phyloP scores from a whole-genome alignment of 108 stramenopile genomes.

The Seminavis robusta region DNA sequence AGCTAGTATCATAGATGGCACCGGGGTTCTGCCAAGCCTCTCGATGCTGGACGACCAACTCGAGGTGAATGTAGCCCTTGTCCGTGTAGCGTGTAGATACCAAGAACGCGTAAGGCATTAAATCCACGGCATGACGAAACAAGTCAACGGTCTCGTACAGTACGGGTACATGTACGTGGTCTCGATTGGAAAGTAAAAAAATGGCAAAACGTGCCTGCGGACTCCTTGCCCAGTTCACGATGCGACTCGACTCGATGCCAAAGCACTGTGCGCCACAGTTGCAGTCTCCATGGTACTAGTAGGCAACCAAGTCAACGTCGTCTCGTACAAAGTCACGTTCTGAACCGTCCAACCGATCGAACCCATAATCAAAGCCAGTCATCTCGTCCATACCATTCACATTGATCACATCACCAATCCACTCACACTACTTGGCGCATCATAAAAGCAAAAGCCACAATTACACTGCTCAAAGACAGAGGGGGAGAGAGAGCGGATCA shows the following conservation, averaged over 20 bases:
- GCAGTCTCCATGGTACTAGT: conserved; percentile 69
- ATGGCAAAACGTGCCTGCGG: conserved; percentile 42
- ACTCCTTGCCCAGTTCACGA: conserved; percentile 62
- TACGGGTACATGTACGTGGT: too few relatives aligned
- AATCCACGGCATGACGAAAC: too few relatives aligned
- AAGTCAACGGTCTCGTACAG: too few relatives aligned
- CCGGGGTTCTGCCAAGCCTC: conserved; percentile 39
- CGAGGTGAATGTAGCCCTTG: too few relatives aligned
- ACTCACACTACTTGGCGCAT: conserved; percentile 65
- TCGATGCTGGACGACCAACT: conserved; percentile 33
- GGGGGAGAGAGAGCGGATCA: conserved; percentile 23
- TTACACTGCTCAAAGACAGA: conserved; percentile 37
- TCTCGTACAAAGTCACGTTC: conserved; percentile 48
- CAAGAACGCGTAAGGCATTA: too few relatives aligned
- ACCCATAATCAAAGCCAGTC: conserved; percentile 10
- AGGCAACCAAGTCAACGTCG: conserved; percentile 53
- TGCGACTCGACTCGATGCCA: conserved; percentile 44
- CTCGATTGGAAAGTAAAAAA: conserved; percentile 45
- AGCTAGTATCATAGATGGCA: too few relatives aligned
- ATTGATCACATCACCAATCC: conserved; percentile 71
- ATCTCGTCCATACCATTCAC: conserved; percentile 17
- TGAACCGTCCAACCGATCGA: conserved; percentile 58
- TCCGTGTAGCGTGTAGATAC: too few relatives aligned
- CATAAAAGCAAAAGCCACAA: conserved; percentile 41
- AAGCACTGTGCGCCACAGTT: conserved; percentile 51